Conservation (phyloP, 495 filamentous ascomycete species). For the Hypomontagnella monticulosa region DNA sequence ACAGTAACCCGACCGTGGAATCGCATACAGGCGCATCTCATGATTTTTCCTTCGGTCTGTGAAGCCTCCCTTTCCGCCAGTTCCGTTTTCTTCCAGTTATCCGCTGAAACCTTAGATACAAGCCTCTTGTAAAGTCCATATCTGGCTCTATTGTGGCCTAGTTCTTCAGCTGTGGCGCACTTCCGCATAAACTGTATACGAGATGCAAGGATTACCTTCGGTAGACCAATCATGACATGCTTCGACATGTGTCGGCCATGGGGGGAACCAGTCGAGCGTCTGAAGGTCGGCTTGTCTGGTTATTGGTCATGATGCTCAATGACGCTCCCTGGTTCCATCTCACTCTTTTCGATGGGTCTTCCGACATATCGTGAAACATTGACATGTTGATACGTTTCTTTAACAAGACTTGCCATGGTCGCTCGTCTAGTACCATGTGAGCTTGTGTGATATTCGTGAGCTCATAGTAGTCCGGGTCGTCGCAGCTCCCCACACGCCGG, state of each 20-base stretch:
- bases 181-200: slow-evolving; percentile 35
- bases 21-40: slow-evolving; percentile 12
- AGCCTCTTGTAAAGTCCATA: slow-evolving; percentile 37
- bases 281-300: slow-evolving; percentile 37
- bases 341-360: slow-evolving; percentile 34
- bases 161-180: slow-evolving; percentile 57
- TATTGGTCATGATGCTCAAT: slow-evolving; percentile 38
- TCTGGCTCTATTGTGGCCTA: slow-evolving; percentile 37
- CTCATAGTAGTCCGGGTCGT: slow-evolving; percentile 36
- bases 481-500: slow-evolving; percentile 38
- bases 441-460: slow-evolving; percentile 42
- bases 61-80: slow-evolving; percentile 15
- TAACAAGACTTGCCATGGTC: slow-evolving; percentile 31
- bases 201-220: slow-evolving; percentile 36
- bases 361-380: slow-evolving; percentile 44
- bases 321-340: slow-evolving; percentile 39
- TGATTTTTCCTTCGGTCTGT: slow-evolving; percentile 10
- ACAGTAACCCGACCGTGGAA: slow-evolving; percentile 13
- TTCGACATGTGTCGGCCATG: slow-evolving; percentile 32
- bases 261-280: slow-evolving; percentile 29
- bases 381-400: slow-evolving; percentile 37
- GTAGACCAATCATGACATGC: slow-evolving; percentile 43
- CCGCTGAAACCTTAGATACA: slow-evolving; percentile 33
- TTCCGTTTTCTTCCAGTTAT: slow-evolving; percentile 22
- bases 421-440: slow-evolving; percentile 38